These are phyloP conservation scores for Leccinellum luteum DNA, from an alignment of 768 basidiomycete species.

Conservation along the genomic window DNA sequence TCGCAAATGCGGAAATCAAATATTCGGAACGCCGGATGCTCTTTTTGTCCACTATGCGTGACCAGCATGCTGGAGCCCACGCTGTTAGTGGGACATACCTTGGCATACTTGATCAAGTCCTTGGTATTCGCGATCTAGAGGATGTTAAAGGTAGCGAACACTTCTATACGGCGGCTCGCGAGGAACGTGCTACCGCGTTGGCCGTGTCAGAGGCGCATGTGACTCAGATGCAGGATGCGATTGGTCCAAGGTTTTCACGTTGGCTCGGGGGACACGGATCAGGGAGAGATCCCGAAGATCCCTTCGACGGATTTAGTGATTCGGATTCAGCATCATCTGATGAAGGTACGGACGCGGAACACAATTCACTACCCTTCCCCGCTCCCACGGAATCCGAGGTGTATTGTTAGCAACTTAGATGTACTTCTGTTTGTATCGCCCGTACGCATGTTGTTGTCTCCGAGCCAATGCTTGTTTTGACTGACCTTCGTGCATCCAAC, in stretches of 20 bases:
- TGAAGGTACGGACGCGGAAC: not conserved
- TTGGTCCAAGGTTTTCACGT: not conserved
- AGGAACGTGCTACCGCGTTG: not conserved
- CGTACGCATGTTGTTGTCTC: not conserved
- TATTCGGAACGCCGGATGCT: not conserved
- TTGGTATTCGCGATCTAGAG: not conserved
- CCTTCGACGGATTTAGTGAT: too few species aligned
- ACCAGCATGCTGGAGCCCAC: not conserved
- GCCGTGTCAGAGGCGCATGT: not conserved
- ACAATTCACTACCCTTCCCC: not conserved
- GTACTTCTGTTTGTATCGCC: not conserved
- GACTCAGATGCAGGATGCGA: not conserved
- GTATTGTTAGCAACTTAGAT: not conserved
- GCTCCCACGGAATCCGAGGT: not conserved
- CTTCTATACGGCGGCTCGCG: not conserved
- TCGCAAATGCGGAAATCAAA: not conserved
- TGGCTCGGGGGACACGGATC: not conserved
- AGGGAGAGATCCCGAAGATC: not conserved
- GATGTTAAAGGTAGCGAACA: not conserved
- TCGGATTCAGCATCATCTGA: not conserved
- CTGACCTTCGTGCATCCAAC: too few species aligned
- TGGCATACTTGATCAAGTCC: not conserved
- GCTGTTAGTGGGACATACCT: not conserved
- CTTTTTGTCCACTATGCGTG: not conserved
- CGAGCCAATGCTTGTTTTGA: not conserved